Percentiles rank a stretch among this genome's conserved stretches.
Conservation (phyloP, 1,139 yeast species). For the Pichia inconspicua region DNA sequence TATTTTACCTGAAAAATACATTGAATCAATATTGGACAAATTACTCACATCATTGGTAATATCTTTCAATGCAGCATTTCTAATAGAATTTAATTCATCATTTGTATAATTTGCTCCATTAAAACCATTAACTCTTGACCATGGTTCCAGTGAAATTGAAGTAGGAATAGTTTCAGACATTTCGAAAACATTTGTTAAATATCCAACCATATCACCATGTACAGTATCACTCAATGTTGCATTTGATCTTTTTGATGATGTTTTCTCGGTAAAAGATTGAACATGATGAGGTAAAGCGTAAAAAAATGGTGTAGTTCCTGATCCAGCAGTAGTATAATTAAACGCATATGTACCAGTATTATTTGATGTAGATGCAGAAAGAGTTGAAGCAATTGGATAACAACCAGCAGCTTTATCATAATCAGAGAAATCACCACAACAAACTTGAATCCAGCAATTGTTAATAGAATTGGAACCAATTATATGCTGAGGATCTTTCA, state of each 20-base stretch:
- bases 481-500: conserved; percentile 35
- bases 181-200: conserved; percentile 40
- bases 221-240: conserved; percentile 49
- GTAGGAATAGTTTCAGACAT: conserved; percentile 46
- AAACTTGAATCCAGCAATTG: conserved; percentile 35
- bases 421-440: conserved; percentile 24
- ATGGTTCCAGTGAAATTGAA: conserved; percentile 36
- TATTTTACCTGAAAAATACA: conserved; percentile 72
- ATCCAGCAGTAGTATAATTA: conserved; percentile 31
- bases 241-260: conserved; percentile 35
- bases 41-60: conserved; percentile 44
- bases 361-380: conserved; percentile 20
- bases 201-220: conserved; percentile 62
- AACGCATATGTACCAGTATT: conserved; percentile 31
- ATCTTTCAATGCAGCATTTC: conserved; percentile 46
- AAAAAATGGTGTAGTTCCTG: conserved; percentile 33
- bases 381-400: conserved; percentile 30
- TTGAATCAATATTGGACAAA: conserved; percentile 59
- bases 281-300: conserved; percentile 65
- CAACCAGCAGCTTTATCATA: conserved; percentile 54
- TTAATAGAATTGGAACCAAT: conserved; percentile 26
- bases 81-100: conserved; percentile 44
- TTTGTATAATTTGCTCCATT: conserved; percentile 40
- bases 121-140: conserved; percentile 10
- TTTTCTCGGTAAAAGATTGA: conserved; percentile 34